Percentiles rank a stretch among this genome's conserved stretches.
These are phyloP conservation scores for Inonotus hispidus DNA, from an alignment of 1,284 basidiomycete genomes.

Conservation along the genomic window DNA sequence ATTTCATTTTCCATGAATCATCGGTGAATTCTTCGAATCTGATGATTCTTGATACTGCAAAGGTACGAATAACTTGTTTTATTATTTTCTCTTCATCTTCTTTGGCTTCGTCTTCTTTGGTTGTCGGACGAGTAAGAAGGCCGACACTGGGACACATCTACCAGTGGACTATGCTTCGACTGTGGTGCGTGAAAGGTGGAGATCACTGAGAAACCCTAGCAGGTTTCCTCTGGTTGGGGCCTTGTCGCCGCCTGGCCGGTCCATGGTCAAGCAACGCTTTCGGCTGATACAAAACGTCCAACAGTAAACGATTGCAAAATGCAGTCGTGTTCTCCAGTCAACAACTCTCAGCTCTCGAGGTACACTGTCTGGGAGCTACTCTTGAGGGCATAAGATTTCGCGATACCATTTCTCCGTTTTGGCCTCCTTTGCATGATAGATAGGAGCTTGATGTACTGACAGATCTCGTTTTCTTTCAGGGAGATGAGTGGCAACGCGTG, in stretches of 20 bases:
- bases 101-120: slow-evolving; percentile 19
- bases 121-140: slow-evolving; percentile 81
- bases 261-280: slow-evolving; percentile 38
- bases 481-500: slow-evolving; percentile 59
- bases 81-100: slow-evolving; percentile 16
- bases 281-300: slow-evolving; percentile 90
- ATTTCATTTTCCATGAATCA: slow-evolving; percentile 69
- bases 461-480: slow-evolving; percentile 29
- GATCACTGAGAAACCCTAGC: slow-evolving; percentile 41
- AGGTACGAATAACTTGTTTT: slow-evolving; percentile 45
- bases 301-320: slow-evolving; percentile 42
- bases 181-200: slow-evolving; percentile 23
- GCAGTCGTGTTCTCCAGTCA: slow-evolving; percentile 45
- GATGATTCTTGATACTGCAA: slow-evolving; percentile 36
- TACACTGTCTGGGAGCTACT: slow-evolving; percentile 78
- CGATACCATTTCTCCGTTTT: slow-evolving; percentile 21
- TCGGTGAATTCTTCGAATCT: slow-evolving; percentile 54
- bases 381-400: slow-evolving; percentile 49
- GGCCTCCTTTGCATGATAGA: slow-evolving; percentile 17
- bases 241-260: slow-evolving; percentile 25
- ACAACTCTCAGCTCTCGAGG: slow-evolving; percentile 78
- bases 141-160: slow-evolving; percentile 60
- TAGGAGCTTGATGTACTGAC: background rate
- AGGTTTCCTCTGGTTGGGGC: slow-evolving; percentile 39
- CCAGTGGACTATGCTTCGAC: slow-evolving; percentile 51